Conservation (phyloP, 1,139 yeast species). For the Eremothecium cymbalariae region DNA sequence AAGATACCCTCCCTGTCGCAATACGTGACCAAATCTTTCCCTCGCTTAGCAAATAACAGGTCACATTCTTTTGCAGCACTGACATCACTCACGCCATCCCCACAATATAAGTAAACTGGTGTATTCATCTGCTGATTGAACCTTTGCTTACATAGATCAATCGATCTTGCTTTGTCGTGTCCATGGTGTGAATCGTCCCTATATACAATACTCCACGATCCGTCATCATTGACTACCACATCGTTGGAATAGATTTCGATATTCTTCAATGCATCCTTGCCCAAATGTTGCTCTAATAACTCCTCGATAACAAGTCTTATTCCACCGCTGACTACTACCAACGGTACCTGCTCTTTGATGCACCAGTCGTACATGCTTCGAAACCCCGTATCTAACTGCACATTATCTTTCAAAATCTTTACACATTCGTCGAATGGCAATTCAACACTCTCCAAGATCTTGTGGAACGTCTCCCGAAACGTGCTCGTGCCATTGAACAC, state of each 20-base stretch:
- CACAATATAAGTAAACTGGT: conserved; percentile 78
- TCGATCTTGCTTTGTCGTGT: conserved; percentile 85
- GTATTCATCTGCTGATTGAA: conserved; percentile 37
- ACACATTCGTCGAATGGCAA: conserved; percentile 80
- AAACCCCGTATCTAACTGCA: conserved; percentile 86
- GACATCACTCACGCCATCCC: conserved; percentile 94
- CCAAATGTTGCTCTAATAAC: conserved; percentile 63
- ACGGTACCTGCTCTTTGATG: conserved; percentile 57
- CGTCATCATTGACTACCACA: conserved; percentile 49
- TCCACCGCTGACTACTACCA: conserved; percentile 78
- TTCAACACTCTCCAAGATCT: conserved; percentile 72
- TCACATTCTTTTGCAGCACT: conserved; percentile 95
- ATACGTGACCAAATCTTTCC: conserved; percentile 78
- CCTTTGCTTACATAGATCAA: conserved; percentile 50
- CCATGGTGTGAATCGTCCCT: conserved; percentile 85
- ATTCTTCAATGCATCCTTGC: conserved; percentile 60
- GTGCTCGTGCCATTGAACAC: conserved; percentile 60
- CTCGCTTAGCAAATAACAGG: conserved; percentile 84
- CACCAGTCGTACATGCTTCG: conserved; percentile 77
- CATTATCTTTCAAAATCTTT: conserved; percentile 49
- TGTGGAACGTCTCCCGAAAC: conserved; percentile 75
- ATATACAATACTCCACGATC: conserved; percentile 75
- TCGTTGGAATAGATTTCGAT: conserved; percentile 80
- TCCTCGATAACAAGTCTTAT: conserved; percentile 88
- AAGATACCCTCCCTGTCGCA: conserved; percentile 77